phyloP scores from a whole-genome alignment of 2,329 filamentous ascomycete species.

The Colletotrichum caudatum region DNA sequence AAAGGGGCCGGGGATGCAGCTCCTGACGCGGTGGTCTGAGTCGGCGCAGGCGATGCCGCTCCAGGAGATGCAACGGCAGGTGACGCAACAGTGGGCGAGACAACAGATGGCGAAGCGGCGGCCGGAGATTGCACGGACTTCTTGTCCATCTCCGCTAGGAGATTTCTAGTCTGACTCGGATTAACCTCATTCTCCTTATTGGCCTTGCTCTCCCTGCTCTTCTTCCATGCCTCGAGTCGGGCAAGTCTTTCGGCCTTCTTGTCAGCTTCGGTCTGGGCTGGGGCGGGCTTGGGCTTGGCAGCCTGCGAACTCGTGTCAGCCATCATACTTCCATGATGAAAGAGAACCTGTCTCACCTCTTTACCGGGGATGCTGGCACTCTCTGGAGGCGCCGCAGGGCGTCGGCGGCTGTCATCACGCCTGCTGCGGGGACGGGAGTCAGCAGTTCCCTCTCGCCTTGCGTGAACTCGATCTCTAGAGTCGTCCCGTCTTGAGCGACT shows the following conservation, averaged over 20 bases:
- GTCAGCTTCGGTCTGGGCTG: conserved; percentile 73
- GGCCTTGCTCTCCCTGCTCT: conserved; percentile 83
- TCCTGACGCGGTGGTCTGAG: conserved; percentile 55
- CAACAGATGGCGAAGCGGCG: conserved; percentile 63
- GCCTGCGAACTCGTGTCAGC: conserved; percentile 56
- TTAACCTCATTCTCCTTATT: conserved; percentile 78
- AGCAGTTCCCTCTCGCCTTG: conserved; percentile 76
- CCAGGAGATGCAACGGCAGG: conserved; percentile 48
- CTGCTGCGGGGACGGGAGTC: conserved; percentile 76
- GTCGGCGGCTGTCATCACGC: conserved; percentile 71
- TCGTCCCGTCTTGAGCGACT: conserved; percentile 78
- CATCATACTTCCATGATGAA: not conserved
- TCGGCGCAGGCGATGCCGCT: conserved; percentile 45
- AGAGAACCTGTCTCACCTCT: conserved; percentile 64
- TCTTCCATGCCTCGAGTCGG: conserved; percentile 91
- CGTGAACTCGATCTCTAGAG: conserved; percentile 74
- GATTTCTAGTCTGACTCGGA: conserved; percentile 72
- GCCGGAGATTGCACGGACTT: conserved; percentile 64
- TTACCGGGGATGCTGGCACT: conserved; percentile 61
- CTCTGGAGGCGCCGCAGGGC: conserved; percentile 64
- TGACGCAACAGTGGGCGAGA: conserved; percentile 62
- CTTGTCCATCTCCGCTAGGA: conserved; percentile 80
- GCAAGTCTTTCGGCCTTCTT: conserved; percentile 85
- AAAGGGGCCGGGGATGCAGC: conserved; percentile 70
- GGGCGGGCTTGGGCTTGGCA: conserved; percentile 64